These are phyloP conservation scores for Pseudozyma sp. DNA, from an alignment of 1,284 basidiomycete species.

Conservation along the genomic window DNA sequence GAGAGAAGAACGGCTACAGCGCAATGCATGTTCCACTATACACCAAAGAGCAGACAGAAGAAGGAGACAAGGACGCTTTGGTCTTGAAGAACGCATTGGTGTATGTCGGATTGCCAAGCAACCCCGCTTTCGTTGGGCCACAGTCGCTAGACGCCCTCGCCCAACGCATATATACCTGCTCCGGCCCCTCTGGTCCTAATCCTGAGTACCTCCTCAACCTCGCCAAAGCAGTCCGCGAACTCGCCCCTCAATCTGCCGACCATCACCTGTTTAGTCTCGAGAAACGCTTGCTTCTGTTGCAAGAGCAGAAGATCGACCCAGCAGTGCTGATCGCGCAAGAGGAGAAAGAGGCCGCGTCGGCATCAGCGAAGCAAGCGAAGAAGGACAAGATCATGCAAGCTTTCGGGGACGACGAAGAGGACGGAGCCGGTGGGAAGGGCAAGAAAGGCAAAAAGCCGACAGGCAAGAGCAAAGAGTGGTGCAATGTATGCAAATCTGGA, in stretches of 20 bases:
- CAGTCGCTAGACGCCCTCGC: constrained; percentile 79
- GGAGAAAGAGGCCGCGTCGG: constrained; percentile 10
- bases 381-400: constrained; percentile 5
- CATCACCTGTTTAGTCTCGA: constrained; percentile 82
- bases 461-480: constrained; percentile 70
- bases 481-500: constrained; percentile 78
- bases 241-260: constrained; percentile 81
- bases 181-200: constrained; percentile 85
- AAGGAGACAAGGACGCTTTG: constrained; percentile 73
- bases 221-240: constrained; percentile 76
- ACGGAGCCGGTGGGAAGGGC: constrained; percentile 16
- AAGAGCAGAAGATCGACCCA: constrained; percentile 30
- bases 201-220: constrained; percentile 84
- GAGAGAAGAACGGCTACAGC: constrained; percentile 77
- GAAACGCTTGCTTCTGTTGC: constrained; percentile 67
- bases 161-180: constrained; percentile 77
- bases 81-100: constrained; percentile 74
- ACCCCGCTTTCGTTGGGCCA: constrained; percentile 84
- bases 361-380: not conserved
- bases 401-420: constrained; percentile 2
- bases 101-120: constrained; percentile 81
- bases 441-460: constrained; percentile 39
- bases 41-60: constrained; percentile 70
- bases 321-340: constrained; percentile 30
- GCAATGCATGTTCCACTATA: constrained; percentile 53